These are phyloP conservation scores for Phytophthora kernoviae DNA, from an alignment of 352 stramenopile genomes.

Conservation along the genomic window DNA sequence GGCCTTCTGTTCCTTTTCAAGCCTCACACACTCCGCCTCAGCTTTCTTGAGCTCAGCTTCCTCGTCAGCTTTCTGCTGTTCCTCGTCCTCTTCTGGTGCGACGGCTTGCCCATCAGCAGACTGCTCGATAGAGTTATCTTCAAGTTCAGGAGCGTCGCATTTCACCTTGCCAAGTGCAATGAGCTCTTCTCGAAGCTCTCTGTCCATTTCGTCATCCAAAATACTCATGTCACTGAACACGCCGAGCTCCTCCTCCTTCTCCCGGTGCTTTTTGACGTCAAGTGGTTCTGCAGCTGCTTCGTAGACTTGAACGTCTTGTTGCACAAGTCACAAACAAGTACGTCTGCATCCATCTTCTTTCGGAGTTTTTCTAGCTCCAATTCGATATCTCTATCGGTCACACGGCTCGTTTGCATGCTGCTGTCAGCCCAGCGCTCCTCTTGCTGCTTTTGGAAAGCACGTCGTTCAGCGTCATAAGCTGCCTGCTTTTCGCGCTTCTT, in stretches of 20 bases:
- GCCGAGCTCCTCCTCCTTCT: conserved; percentile 77
- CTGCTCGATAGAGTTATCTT: conserved; percentile 3
- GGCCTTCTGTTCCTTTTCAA: conserved; percentile 80
- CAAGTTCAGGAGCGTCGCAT: conserved; percentile 1
- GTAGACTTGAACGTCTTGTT: conserved; percentile 85
- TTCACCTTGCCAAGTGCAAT: conserved; percentile 41
- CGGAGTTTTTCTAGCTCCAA: conserved; percentile 66
- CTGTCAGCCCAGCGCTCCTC: conserved; percentile 55
- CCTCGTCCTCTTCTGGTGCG: conserved; percentile 9
- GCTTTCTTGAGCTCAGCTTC: conserved; percentile 34
- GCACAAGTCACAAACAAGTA: conserved; percentile 80
- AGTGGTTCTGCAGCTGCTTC: conserved; percentile 84
- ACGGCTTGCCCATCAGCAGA: conserved; percentile 17
- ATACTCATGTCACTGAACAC: conserved; percentile 56
- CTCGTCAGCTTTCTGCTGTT: conserved; percentile 40
- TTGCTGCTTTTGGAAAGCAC: conserved; percentile 76
- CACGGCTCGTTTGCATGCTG: conserved; percentile 46
- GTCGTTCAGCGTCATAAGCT: conserved; percentile 60
- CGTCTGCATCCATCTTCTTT: conserved; percentile 69
- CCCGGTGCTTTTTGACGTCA: conserved; percentile 81
- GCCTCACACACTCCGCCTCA: conserved; percentile 53
- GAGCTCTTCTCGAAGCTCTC: conserved; percentile 61
- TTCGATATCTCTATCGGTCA: conserved; percentile 63
- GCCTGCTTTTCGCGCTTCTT: conserved; percentile 64
- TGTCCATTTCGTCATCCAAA: conserved; percentile 70